Conservation (phyloP, 202 grass and related monocot genomes). For the Schoenoplectus tabernaemontani region DNA sequence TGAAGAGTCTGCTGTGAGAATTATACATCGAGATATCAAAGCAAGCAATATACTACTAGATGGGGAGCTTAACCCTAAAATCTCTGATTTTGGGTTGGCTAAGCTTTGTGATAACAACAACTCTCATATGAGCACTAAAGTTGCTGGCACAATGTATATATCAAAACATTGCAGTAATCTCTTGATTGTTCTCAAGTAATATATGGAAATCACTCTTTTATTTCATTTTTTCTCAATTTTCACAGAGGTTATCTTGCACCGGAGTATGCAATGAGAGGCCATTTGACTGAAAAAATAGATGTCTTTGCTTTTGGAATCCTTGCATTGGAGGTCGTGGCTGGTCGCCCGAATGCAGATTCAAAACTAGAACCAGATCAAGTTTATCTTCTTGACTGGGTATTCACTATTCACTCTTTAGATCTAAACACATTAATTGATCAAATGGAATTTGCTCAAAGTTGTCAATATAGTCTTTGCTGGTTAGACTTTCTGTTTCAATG, state of each 20-base stretch:
- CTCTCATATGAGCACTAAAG: constrained; percentile 78
- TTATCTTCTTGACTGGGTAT: constrained; percentile 54
- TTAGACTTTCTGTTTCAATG: not conserved
- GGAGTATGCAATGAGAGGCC: constrained; percentile 92
- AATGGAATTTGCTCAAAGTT: not conserved
- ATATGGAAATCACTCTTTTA: not conserved
- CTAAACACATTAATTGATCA: not conserved
- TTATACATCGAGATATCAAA: constrained; percentile 89
- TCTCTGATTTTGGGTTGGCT: constrained; percentile 85
- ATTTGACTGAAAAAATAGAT: constrained; percentile 76
- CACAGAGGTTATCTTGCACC: constrained; percentile 75
- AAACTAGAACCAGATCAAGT: constrained; percentile 29
- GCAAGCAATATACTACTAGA: constrained; percentile 89
- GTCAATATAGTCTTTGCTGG: too few species aligned
- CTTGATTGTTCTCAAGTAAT: not conserved
- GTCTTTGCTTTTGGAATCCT: constrained; percentile 59
- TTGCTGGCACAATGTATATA: constrained; percentile 88
- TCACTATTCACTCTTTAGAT: not conserved
- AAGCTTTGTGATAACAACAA: constrained; percentile 74
- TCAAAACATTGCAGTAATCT: not conserved
- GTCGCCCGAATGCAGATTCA: constrained; percentile 36
- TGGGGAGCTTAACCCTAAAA: constrained; percentile 65
- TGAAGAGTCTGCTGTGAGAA: constrained; percentile 61
- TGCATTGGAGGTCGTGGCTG: constrained; percentile 29
- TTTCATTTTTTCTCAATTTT: not conserved